Base-by-base conservation (phyloP, 768 basidiomycete genomes). In the Suillus subalutaceus region DNA sequence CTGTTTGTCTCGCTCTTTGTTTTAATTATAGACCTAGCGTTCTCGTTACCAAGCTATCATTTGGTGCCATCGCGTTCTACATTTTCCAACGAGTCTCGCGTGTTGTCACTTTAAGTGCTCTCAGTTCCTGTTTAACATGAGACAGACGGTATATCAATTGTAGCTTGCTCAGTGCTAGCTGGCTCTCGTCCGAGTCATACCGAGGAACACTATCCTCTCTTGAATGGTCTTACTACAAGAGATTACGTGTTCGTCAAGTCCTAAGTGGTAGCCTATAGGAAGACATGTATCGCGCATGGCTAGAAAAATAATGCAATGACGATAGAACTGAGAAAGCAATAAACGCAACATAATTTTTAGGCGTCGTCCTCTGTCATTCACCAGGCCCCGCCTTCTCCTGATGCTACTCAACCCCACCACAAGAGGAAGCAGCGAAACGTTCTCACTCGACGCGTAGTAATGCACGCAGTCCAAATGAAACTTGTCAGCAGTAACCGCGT, bases 391-490 rank as follows among this genome's bases (percentile, higher is more conserved):
- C 6, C 35, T 30, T 12, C 26, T 26, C 26, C 26, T 26, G 72
- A 65, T 83, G 67, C 85, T 86, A 65, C 81, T 84, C 38, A 90
- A 73, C 40, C 89, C 79, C n/a, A 94, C 91, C 20, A 96, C 94
- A 52, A 98, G 84, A 1, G 96, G 94, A 13, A 96, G 80, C 53
- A 97, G 81, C 16, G 94, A 92, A 0, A 93, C 92, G 71, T 97
- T 97, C 79, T 97, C 96, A 77, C 94, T 94, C 13, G 94, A 95
- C 1, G 95, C 94, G 75, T 94, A 94, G 79, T 90, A 94, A 70
- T 92, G 91, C 18, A 94, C 92, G 73, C 90, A 91, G 69, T 92
- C 89, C 23, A 92, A 78, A 71, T 93, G 90, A 44, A 89, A 84
- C 84, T 85, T 69, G 1, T 67, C 3, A 43, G 8, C 41, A 20